These are phyloP conservation scores for Orbilia blumenaviensis DNA, from an alignment of 2,329 filamentous ascomycete genomes.

Conservation along the genomic window DNA sequence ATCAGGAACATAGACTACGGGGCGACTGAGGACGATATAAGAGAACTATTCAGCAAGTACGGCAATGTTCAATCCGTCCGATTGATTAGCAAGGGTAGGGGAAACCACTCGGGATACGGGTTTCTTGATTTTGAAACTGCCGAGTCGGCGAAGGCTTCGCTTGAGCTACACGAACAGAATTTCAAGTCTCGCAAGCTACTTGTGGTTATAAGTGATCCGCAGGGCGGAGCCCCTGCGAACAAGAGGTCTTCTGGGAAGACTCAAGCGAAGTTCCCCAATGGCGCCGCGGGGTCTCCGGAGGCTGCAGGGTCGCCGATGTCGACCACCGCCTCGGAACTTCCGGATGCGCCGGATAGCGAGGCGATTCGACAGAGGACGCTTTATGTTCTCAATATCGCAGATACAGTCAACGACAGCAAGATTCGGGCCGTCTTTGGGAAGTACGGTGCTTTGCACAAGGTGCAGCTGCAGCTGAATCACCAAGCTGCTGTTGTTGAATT, in stretches of 20 bases:
- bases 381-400: constrained; percentile 83
- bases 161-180: constrained; percentile 75
- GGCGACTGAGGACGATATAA: constrained; percentile 73
- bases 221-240: constrained; percentile 61
- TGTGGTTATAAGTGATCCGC: constrained; percentile 62
- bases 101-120: constrained; percentile 77
- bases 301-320: constrained; percentile 58
- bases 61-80: constrained; percentile 78
- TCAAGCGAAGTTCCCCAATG: constrained; percentile 64
- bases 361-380: constrained; percentile 75
- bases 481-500: constrained; percentile 89
- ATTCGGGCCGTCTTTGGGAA: constrained; percentile 77
- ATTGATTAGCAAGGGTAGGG: constrained; percentile 72
- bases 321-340: constrained; percentile 57
- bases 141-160: constrained; percentile 72
- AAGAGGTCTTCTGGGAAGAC: constrained; percentile 45
- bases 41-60: constrained; percentile 76
- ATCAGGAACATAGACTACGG: constrained; percentile 74
- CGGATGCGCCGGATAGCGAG: constrained; percentile 61
- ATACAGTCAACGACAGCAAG: constrained; percentile 89
- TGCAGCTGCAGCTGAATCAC: constrained; percentile 81
- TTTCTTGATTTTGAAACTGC: constrained; percentile 80
- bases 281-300: constrained; percentile 30
- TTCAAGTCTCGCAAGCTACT: constrained; percentile 74
- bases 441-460: constrained; percentile 75